Percentiles rank a stretch among this genome's conserved stretches.
These are phyloP conservation scores for Vicia faba DNA, from an alignment of 306 rosid genomes.

Conservation along the genomic window DNA sequence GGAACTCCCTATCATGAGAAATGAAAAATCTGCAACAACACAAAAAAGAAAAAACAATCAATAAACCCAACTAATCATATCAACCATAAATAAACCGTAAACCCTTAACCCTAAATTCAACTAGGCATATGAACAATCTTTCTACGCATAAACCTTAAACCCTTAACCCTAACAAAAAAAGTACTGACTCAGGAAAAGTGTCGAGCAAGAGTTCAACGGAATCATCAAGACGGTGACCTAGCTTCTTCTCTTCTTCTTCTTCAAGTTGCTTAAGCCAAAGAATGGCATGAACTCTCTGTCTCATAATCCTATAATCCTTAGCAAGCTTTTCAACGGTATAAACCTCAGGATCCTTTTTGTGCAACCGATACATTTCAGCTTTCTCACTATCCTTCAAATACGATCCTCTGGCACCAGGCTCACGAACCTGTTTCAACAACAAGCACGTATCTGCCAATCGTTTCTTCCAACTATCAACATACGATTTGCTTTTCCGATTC, in stretches of 20 bases:
- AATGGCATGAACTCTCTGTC: conserved; percentile 97
- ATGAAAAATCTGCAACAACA: conserved; percentile 67
- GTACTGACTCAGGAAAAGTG: conserved; percentile 74
- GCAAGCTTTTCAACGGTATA: conserved; percentile 82
- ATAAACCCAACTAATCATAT: not conserved
- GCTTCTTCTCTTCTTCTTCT: conserved; percentile 81
- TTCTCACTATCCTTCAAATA: conserved; percentile 87
- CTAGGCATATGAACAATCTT: not conserved
- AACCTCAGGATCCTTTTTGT: conserved; percentile 71
- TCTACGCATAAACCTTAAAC: no score
- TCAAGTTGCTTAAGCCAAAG: conserved; percentile 89
- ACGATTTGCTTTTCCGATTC: conserved; percentile 48
- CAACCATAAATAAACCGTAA: not conserved
- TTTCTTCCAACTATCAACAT: conserved; percentile 61
- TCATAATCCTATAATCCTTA: conserved; percentile 84
- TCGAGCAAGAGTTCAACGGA: conserved; percentile 89
- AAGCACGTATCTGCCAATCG: conserved; percentile 56
- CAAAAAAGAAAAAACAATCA: not conserved
- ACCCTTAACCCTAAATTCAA: not conserved
- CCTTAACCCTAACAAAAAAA: not conserved
- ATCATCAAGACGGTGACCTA: conserved; percentile 81
- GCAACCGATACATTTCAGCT: conserved; percentile 74
- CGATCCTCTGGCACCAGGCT: conserved; percentile 91
- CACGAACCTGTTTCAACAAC: conserved; percentile 69
- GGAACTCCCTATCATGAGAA: conserved; percentile 92